Evolutionary conservation across 2,329 filamentous ascomycete genomes (phyloP).

Genomic region (Fusarium agapanthi): DNA sequence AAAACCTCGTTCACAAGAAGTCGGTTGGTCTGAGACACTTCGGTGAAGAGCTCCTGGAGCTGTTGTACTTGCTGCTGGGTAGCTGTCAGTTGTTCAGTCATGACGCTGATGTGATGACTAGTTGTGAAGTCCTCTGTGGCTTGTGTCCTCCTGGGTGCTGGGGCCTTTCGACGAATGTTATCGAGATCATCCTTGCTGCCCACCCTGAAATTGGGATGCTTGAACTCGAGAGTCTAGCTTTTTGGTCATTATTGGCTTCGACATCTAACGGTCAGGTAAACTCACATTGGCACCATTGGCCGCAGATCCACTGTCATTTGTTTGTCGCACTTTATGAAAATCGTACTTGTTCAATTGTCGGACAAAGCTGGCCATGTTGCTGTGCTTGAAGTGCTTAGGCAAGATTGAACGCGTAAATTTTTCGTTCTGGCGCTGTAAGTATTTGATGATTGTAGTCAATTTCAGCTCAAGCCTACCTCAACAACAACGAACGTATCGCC

Average conservation of each 20-base stretch:
- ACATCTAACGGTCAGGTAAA: not conserved
- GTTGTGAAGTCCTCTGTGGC: slow-evolving; percentile 77
- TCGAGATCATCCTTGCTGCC: slow-evolving; percentile 97
- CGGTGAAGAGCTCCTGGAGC: slow-evolving; percentile 84
- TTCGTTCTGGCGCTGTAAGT: slow-evolving; percentile 74
- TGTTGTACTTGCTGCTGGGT: slow-evolving; percentile 93
- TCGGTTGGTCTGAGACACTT: slow-evolving; percentile 72
- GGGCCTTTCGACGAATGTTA: slow-evolving; percentile 95
- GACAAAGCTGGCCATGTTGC: slow-evolving; percentile 97
- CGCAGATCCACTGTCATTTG: slow-evolving; percentile 48
- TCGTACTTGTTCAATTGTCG: slow-evolving; percentile 97
- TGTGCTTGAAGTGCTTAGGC: slow-evolving; percentile 98
- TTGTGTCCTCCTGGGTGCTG: slow-evolving; percentile 82
- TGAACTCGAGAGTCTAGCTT: slow-evolving; percentile 77
- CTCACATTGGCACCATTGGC: slow-evolving; percentile 51
- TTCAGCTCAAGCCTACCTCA: slow-evolving; percentile 69
- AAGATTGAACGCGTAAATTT: slow-evolving; percentile 98
- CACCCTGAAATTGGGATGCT: slow-evolving; percentile 93
- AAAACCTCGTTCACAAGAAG: slow-evolving; percentile 70
- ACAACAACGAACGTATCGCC: slow-evolving; percentile 97
- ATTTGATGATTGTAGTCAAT: slow-evolving; percentile 15
- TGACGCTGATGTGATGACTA: slow-evolving; percentile 86
- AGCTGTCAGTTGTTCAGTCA: slow-evolving; percentile 87
- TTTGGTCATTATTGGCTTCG: slow-evolving; percentile 13
- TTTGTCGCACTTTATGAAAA: slow-evolving; percentile 90